These are phyloP conservation scores for Murraya paniculata DNA, from an alignment of 345 rosid genomes.

Conservation along the genomic window DNA sequence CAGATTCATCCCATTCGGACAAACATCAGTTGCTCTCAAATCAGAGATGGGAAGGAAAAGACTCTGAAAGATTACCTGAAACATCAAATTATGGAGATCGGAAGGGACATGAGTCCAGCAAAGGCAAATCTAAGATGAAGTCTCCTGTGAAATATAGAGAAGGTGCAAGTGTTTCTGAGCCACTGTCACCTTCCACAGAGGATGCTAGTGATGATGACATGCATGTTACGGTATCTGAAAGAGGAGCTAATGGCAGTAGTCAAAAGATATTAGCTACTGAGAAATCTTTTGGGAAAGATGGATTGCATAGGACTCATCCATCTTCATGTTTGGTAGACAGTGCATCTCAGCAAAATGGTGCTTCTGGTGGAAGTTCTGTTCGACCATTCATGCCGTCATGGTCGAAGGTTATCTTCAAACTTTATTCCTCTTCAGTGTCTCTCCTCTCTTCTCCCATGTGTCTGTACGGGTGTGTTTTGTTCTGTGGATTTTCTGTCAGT, in stretches of 20 bases:
- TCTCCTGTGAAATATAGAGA: conserved; percentile 22
- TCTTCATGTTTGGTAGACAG: conserved; percentile 20
- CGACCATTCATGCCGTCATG: conserved; percentile 5
- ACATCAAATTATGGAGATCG: conserved; percentile 16
- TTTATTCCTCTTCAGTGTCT: background rate
- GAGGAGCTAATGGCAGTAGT: conserved; percentile 22
- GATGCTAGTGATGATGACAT: conserved; percentile 31
- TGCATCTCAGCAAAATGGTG: conserved; percentile 21
- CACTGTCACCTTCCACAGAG: conserved; percentile 27
- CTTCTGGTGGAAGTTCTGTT: conserved; percentile 18
- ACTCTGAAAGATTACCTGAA: background rate
- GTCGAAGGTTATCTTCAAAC: conserved; percentile 32
- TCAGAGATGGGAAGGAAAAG: conserved; percentile 26
- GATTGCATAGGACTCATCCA: conserved; percentile 1
- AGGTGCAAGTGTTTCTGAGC: conserved; percentile 23
- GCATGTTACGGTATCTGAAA: conserved; percentile 18
- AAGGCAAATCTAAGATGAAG: conserved; percentile 28
- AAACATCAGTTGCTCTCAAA: conserved; percentile 30
- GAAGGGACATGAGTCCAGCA: conserved; percentile 18
- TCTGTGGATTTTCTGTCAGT: background rate
- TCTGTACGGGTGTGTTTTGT: background rate
- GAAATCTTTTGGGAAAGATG: conserved; percentile 21
- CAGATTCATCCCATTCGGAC: conserved; percentile 30
- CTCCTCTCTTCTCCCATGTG: background rate
- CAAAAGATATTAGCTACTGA: conserved; percentile 11